These are phyloP conservation scores for Pichia sp. DNA, from an alignment of 1,139 yeast species.

Conservation along the genomic window DNA sequence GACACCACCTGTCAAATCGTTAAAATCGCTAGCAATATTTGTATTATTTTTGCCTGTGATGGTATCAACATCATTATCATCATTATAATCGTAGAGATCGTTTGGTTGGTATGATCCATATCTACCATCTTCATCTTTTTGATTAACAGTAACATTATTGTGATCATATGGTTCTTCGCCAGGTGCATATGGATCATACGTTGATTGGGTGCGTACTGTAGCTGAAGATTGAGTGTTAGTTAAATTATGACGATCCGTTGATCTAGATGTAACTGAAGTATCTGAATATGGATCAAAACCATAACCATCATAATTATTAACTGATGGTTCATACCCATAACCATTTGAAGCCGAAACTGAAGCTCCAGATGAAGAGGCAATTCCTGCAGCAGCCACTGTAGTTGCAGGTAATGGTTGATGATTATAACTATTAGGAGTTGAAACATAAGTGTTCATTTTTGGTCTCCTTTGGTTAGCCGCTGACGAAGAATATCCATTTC, in stretches of 20 bases:
- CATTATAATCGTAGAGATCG: conserved; percentile 10
- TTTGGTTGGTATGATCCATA: conserved; percentile 5
- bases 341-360: background rate
- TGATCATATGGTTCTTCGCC: conserved; percentile 12
- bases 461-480: conserved; percentile 6
- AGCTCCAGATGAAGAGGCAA: background rate
- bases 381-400: background rate
- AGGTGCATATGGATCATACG: conserved; percentile 22
- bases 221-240: conserved; percentile 18
- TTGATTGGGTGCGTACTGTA: conserved; percentile 9
- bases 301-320: conserved; percentile 8
- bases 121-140: too few relatives aligned
- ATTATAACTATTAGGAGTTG: conserved; percentile 1
- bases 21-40: conserved; percentile 1
- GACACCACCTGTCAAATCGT: conserved; percentile 7
- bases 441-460: conserved; percentile 4
- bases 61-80: conserved; percentile 2
- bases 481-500: background rate
- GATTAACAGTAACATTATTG: too few relatives aligned
- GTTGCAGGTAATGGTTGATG: background rate
- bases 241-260: background rate
- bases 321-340: conserved; percentile 11
- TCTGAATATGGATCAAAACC: conserved; percentile 14
- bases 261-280: conserved; percentile 4
- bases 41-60: background rate